A percentile compares a stretch with the other conserved stretches of the same genome.
Evolutionary conservation across 2,329 filamentous ascomycete genomes (phyloP).

Genomic region (Talaromyces verruculosus): DNA sequence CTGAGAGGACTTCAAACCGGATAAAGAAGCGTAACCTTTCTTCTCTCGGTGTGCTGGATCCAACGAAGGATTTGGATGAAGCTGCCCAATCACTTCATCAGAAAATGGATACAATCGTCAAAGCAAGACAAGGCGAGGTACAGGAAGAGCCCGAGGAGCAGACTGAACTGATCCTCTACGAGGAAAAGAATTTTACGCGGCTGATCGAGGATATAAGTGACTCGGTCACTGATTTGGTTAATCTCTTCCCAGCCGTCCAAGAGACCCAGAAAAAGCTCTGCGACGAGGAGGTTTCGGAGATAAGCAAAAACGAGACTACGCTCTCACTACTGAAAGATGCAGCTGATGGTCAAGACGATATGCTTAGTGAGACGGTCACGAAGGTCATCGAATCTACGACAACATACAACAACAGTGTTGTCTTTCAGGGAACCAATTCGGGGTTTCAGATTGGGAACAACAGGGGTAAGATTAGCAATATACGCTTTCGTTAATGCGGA

Average conservation of each 20-base stretch:
- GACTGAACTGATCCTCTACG: conserved; percentile 31
- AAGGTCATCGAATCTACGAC: conserved; percentile 15
- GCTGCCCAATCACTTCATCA: conserved; percentile 26
- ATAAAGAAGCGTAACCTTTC: conserved; percentile 17
- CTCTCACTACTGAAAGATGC: conserved; percentile 19
- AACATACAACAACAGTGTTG: conserved; percentile 16
- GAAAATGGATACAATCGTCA: conserved; percentile 30
- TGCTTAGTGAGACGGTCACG: conserved; percentile 12
- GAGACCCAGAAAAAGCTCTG: conserved; percentile 26
- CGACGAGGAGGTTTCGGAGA: conserved; percentile 25
- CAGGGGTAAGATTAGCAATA: conserved; percentile 13
- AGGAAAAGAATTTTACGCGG: conserved; percentile 32
- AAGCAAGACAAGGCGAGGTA: conserved; percentile 29
- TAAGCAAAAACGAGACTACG: conserved; percentile 1
- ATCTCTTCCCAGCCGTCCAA: conserved; percentile 29
- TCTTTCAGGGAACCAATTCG: conserved; percentile 15
- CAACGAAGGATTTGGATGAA: conserved; percentile 26
- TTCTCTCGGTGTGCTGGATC: not conserved
- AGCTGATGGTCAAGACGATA: conserved; percentile 16
- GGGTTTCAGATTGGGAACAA: conserved; percentile 20
- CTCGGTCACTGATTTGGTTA: conserved; percentile 28
- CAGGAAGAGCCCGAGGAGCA: conserved; percentile 21
- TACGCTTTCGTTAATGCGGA: not conserved
- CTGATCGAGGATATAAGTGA: conserved; percentile 34
- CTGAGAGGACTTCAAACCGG: conserved; percentile 24